These are phyloP conservation scores for Brassica rapa DNA, from an alignment of 345 rosid genomes.

Conservation along the genomic window DNA sequence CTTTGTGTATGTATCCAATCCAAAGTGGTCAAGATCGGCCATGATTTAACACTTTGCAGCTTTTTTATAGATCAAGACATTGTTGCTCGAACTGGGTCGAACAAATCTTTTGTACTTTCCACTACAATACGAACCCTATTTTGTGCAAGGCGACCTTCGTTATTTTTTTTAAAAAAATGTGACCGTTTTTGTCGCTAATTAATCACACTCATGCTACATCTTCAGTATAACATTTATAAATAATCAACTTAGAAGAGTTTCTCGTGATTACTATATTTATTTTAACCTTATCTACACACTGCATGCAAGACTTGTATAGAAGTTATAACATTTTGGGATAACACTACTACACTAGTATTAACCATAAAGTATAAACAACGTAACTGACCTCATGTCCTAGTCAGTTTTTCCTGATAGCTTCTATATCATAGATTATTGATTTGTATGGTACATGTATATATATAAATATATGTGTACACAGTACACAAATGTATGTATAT, in stretches of 20 bases:
- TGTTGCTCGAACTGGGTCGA: slow-evolving; percentile 39
- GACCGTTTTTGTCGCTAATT: slow-evolving; percentile 14
- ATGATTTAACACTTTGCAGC: slow-evolving; percentile 42
- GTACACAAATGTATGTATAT: not conserved
- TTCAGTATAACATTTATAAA: not conserved
- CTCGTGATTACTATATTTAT: not conserved
- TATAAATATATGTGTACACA: not conserved
- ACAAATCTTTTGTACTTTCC: slow-evolving; percentile 39
- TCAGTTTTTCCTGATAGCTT: not conserved
- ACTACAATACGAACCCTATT: slow-evolving; percentile 32
- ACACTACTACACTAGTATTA: not conserved
- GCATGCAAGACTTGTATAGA: not conserved
- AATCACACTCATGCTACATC: slow-evolving; percentile 19
- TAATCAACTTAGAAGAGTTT: not conserved
- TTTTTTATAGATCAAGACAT: slow-evolving; percentile 43
- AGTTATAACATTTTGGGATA: not conserved
- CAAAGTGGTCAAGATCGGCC: slow-evolving; percentile 38
- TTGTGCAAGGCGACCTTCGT: slow-evolving; percentile 40
- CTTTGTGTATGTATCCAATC: slow-evolving; percentile 30
- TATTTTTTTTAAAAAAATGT: not conserved
- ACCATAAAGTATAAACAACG: not conserved
- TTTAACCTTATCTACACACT: not conserved
- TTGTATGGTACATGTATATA: not conserved
- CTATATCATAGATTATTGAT: not conserved
- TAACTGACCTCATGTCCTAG: not conserved